phyloP scores from a whole-genome alignment of 768 basidiomycete genomes.

The Russula dissimulans region DNA sequence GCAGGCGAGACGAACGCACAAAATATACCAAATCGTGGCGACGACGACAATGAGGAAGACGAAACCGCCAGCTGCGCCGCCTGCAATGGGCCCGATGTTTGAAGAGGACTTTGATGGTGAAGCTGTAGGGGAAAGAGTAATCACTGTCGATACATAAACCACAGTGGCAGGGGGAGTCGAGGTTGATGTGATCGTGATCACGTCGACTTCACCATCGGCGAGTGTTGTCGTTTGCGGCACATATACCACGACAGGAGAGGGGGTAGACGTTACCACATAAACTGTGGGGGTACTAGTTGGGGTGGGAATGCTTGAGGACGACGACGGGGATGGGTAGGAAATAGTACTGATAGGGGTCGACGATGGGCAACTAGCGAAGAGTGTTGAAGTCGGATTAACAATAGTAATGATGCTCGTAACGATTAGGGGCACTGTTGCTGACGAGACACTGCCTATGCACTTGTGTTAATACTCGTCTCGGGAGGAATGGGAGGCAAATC shows the following conservation, averaged over 20 bases:
- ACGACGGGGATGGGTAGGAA: neutral
- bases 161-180: constrained; percentile 7
- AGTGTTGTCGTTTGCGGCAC: neutral
- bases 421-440: constrained; percentile 8
- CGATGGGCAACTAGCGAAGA: constrained; percentile 12
- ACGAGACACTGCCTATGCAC: constrained; percentile 11
- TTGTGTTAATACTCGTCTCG: neutral
- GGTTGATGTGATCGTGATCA: neutral
- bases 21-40: constrained; percentile 7
- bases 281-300: neutral
- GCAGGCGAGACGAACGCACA: constrained; percentile 4
- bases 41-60: constrained; percentile 4
- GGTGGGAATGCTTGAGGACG: neutral
- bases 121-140: neutral
- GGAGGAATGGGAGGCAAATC: neutral
- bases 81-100: constrained; percentile 7
- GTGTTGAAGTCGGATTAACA: constrained; percentile 11
- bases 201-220: neutral
- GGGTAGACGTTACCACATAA: neutral
- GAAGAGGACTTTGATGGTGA: neutral
- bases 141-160: neutral
- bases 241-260: constrained; percentile 3
- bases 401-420: constrained; percentile 10
- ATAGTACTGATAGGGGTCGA: neutral
- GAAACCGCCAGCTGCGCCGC: constrained; percentile 16